Evolutionary conservation across 768 basidiomycete species (phyloP), one percentile per base, ranked within the genome.

Genomic region (Kwoniella botswanensis): DNA sequence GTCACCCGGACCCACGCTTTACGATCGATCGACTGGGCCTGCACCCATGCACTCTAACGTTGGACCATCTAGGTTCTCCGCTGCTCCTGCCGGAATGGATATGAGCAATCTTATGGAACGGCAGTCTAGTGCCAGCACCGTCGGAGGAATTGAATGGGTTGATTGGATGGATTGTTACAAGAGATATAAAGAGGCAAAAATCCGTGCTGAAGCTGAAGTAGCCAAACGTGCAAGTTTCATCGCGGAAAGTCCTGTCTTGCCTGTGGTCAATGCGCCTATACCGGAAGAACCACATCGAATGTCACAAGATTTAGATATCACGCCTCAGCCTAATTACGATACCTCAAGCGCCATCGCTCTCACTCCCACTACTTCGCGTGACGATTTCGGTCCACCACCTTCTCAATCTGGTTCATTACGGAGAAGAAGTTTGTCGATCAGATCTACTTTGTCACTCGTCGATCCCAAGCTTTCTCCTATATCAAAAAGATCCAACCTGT

Each of bases 111-210:
- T 42, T 9, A 76, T 76, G 74, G 75, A 73, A 29, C 70, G 71
- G 22, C 63, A 65, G 46, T 59, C 53, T 12, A 77, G 74, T 56
- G 68, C 72, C 9, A 71, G 69, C 9, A 67, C 73, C 4, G 70
- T 82, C 18, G 77, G 80, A 26, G 84, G 82, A 21, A 83, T 85
- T 65, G 85, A 85, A 67, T 86, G 85, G 85, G 84, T 86, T 29
- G 85, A 86, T 65, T 86, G 85, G 85, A 72, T 85, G 65, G 85
- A 85, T 74, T 83, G 84, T 74, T 85, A 85, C 75, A 81, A 84
- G 59, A 74, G 79, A 71, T 79, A 81, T 79, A 85, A 85, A 72
- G 84, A 85, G 60, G 85, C 82, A 43, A 85, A 85, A 72, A 81
- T 85, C 22, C 62, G 80, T 21, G 81, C 84, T 0, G 85, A 85